Conservation (phyloP, 495 filamentous ascomycete genomes). For the Podospora fimiseda region DNA sequence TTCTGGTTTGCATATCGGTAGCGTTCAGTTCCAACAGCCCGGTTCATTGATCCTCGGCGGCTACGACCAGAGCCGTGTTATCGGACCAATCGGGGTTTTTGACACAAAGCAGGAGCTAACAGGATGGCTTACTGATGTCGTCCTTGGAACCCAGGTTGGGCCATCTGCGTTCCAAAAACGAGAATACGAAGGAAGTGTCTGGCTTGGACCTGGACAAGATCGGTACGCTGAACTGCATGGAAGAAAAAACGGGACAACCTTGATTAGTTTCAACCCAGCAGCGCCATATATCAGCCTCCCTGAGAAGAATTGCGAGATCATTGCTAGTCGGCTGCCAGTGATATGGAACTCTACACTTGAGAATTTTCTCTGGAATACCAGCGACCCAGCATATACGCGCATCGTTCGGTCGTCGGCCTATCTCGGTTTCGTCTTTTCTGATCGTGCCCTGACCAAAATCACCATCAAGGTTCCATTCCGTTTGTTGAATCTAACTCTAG, state of each 20-base stretch:
- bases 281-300: constrained; percentile 44
- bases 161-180: constrained; percentile 28
- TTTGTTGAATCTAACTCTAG: constrained; percentile 44
- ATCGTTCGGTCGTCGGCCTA: constrained; percentile 31
- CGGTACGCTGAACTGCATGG: neutral
- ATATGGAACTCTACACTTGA: constrained; percentile 24
- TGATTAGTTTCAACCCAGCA: constrained; percentile 27
- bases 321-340: constrained; percentile 39
- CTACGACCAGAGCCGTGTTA: neutral
- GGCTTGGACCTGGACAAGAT: constrained; percentile 16
- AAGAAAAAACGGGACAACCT: constrained; percentile 3
- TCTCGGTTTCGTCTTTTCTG: constrained; percentile 33
- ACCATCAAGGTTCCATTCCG: constrained; percentile 45
- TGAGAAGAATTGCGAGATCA: constrained; percentile 34
- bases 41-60: neutral
- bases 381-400: constrained; percentile 21
- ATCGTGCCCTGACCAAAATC: constrained; percentile 23
- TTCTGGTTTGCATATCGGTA: neutral
- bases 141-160: constrained; percentile 31
- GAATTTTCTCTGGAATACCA: constrained; percentile 41
- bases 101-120: constrained; percentile 5
- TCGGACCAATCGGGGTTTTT: constrained; percentile 15
- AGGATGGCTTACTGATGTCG: constrained; percentile 30
- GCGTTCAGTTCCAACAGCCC: neutral
- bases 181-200: constrained; percentile 9